These are phyloP conservation scores for Crucihimalaya himalaica DNA, from an alignment of 345 rosid species.

Conservation along the genomic window DNA sequence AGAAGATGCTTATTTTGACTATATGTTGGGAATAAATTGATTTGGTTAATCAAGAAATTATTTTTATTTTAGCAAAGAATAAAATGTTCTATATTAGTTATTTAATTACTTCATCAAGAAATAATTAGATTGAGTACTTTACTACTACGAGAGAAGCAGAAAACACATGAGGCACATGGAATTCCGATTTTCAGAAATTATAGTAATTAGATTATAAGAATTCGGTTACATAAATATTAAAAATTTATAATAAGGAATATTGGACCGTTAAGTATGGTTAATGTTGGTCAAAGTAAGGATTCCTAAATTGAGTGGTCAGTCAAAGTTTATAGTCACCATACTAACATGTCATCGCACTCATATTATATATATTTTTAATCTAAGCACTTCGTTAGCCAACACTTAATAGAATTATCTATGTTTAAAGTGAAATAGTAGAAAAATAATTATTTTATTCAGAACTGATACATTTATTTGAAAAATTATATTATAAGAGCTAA, in stretches of 20 bases:
- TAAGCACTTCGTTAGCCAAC: neutral
- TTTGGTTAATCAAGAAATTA: slow-evolving; percentile 5
- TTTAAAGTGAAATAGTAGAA: neutral
- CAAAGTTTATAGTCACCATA: slow-evolving; percentile 26
- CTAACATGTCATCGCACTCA: slow-evolving; percentile 19
- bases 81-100: slow-evolving; percentile 9
- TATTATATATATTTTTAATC: neutral
- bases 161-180: slow-evolving; percentile 44
- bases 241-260: slow-evolving; percentile 25
- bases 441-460: neutral
- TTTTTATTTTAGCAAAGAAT: slow-evolving; percentile 23
- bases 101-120: slow-evolving; percentile 17
- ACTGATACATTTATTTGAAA: neutral
- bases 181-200: slow-evolving; percentile 1
- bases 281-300: slow-evolving; percentile 36
- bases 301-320: slow-evolving; percentile 20
- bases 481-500: neutral
- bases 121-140: slow-evolving; percentile 19
- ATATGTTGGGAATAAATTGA: slow-evolving; percentile 32
- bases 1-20: slow-evolving; percentile 39
- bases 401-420: too few species aligned
- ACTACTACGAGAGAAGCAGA: slow-evolving; percentile 27
- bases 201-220: neutral
- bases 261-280: slow-evolving; percentile 35
- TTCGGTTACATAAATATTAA: slow-evolving; percentile 16